Base-by-base conservation (phyloP, 768 basidiomycete species). In the Russula sp. region DNA sequence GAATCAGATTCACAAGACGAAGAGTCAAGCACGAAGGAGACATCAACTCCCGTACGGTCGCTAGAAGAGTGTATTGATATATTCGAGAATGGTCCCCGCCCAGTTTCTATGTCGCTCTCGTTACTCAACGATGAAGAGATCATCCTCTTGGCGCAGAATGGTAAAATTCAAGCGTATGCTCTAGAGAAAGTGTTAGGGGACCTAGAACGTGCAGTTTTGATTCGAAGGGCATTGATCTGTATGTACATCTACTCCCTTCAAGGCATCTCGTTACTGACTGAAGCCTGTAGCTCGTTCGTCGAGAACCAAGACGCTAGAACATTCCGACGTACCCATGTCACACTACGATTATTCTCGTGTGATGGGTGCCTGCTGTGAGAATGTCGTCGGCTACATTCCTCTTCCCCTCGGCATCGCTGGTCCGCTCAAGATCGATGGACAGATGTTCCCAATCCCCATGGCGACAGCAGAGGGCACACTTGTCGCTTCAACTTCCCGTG, bases 381-480 rank as follows among this genome's bases (percentile, higher is more conserved):
- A 99, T 74, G 97, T 99, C 55, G 84, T 98, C 53, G 97, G 97
- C 37, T 99, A 91, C 74, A 93, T 98, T 73, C 97, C 96, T 47
- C 75, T 99, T 42, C 97, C 97, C 0, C 86, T 98, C 56, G 97
- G 97, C 68, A 88, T 98, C 64, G 97, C 97, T 16, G 97, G 97
- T 2, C 97, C 97, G 3, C 84, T 99, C 40, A 90, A 84, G 49
- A 82, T 99, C 71, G 96, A 99, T 70, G 94, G 91, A 35, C 77
- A 82, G 47, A 76, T 86, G 52, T 85, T 86, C 69, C 96, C 87
- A 45, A 95, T 99, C 69, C 97, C 97, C 8, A 98, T 99, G 97
- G 97, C 97, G 48, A 99, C 97, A 5, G 95, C 97, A n/a, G 97
- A 99, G 74, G 97, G 97, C 63, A 98, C 97, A 0, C 85, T 99